Base-by-base conservation (phyloP, 2,329 filamentous ascomycete species). In the Diaporthe sp. region DNA sequence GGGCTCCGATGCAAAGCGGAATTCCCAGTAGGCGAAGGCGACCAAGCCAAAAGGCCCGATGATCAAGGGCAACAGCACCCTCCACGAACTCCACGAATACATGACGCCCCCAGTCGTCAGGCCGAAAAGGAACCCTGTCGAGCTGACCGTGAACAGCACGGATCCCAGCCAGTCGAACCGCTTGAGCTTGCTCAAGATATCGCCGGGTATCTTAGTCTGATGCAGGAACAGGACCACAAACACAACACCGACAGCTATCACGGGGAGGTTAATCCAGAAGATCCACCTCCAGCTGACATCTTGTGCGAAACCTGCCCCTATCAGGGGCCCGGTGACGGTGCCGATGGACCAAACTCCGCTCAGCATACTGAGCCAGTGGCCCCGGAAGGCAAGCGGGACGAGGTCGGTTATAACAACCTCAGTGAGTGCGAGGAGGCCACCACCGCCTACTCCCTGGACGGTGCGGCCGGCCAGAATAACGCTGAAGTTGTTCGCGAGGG, bases 21-120 rank as follows among this genome's bases (percentile, higher is more conserved):
- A 83, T 80, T 93, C 90, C 78, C 89, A 92, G 33, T 88, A 81
- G 13, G 85, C 83, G 78, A 92, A 92, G 9, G 78, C 83, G 3
- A 87, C 77, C 4, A 94, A 80, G 1, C 89, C 87, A 1, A 83
- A 80, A 0, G 83, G 79, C 2, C 92, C 91, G 12, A 93, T 52
- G 4, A 90, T 80, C 19, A 94, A 82, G 0, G 92, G 92, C 0
- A 92, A 86, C 2, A 94, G 83, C 0, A 91, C 92, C 1, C 87
- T 86, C 87, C 89, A 93, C 4, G 87, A 90, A 58, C 83, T 80
- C 92, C 92, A 94, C 0, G 86, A 79, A 79, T 92, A 94, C 83
- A 92, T 89, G 12, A 93, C 86, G 50, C 91, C 92, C 13, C 91
- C 92, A 86, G 90, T 92, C 2, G 90, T 91, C 5, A 93, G 80